Conservation (phyloP, 139 green algal species). For the Chlamydomonas incerta region DNA sequence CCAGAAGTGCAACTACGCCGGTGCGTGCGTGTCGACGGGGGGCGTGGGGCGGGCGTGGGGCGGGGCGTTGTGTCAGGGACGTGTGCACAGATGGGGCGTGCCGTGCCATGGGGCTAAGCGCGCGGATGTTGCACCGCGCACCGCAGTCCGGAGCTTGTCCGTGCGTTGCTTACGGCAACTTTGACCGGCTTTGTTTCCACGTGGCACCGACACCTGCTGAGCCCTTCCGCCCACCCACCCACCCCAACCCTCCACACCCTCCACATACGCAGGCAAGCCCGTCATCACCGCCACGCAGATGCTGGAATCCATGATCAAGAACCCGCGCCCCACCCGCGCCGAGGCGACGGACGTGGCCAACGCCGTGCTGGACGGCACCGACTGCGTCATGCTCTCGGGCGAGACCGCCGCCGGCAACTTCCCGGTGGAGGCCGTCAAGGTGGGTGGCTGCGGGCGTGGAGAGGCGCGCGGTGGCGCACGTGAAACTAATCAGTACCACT, state of each 20-base stretch:
- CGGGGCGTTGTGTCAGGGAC: too few relatives aligned
- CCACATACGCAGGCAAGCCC: slow-evolving; percentile 82
- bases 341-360: slow-evolving; percentile 97
- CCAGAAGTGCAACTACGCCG: slow-evolving; percentile 91
- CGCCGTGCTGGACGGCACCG: slow-evolving; percentile 96
- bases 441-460: too few relatives aligned
- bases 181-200: neutral
- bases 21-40: neutral
- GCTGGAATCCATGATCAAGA: slow-evolving; percentile 96
- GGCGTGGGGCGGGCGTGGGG: too few relatives aligned
- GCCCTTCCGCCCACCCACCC: neutral
- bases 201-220: neutral
- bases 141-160: too few relatives aligned
- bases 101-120: too few relatives aligned
- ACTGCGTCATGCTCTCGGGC: slow-evolving; percentile 98
- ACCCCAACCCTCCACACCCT: neutral
- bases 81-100: too few relatives aligned
- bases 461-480: too few relatives aligned
- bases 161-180: too few relatives aligned
- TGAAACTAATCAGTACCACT: too few relatives aligned
- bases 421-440: slow-evolving; percentile 45
- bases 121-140: too few relatives aligned
- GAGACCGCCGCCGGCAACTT: slow-evolving; percentile 96
- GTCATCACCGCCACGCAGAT: slow-evolving; percentile 98
- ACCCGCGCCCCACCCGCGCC: slow-evolving; percentile 92